Base-by-base conservation (phyloP, 2,329 filamentous ascomycete genomes). In the Fusarium piperis region DNA sequence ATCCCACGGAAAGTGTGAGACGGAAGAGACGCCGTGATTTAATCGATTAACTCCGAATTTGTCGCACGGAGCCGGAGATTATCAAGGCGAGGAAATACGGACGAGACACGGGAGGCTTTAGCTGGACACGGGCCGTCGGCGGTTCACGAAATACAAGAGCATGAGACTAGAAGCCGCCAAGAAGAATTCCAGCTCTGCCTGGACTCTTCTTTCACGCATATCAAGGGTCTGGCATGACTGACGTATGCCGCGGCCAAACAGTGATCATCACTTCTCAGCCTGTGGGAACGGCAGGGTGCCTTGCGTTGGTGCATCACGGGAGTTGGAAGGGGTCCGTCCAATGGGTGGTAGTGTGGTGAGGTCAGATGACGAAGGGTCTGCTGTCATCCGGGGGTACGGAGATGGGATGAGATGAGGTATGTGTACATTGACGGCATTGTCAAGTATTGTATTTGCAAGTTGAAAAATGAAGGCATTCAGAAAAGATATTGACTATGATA, bases 391-490 rank as follows among this genome's bases (percentile, higher is more conserved):
- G 35, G 23, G 20, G 16, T 16, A 38, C 32, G 39, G 38, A 35
- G 6, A 30, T 53, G n/a, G 20, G 23, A 23, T 53, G n/a, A 35
- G 28, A 33, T 30, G 26, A 48, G 44, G 44, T 44, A 44, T 11
- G 41, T 44, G 44, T n/a, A 48, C 15, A 28, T 28, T 28, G 9
- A 28, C 7, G 18, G 20, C 7, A 44, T 44, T 28, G n/a, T 16
- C 3, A 8, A 48, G 10, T n/a, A 28, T 11, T 12, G 10, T n/a
- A 28, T 11, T n/a, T 48, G 7, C 44, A 30, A 59, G 23, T 28
- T 16, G 13, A 23, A 56, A 55, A 51, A 28, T 56, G 63, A 67
- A 51, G 39, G 28, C 16, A 66, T 62, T 66, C 33, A 57, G 55
- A 57, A 51, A 35, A 57, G 55, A 13, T 51, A 18, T 30, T 9